Conservation (phyloP, 1,284 basidiomycete species). For the Pascua sp. region DNA sequence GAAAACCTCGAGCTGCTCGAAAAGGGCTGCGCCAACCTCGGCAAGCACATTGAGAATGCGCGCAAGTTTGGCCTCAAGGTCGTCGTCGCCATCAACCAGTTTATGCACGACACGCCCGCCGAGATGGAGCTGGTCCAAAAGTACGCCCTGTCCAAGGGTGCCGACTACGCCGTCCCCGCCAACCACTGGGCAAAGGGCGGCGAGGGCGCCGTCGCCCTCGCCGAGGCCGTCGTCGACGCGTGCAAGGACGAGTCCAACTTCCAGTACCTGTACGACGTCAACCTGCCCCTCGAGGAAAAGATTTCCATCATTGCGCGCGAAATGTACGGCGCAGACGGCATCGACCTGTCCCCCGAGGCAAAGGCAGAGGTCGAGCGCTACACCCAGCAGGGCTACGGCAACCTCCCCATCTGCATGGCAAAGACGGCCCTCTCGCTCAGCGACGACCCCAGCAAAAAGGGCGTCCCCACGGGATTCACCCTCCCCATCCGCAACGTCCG, state of each 20-base stretch:
- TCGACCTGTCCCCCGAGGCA: slow-evolving; percentile 78
- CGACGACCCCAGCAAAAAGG: slow-evolving; percentile 87
- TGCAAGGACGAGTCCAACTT: slow-evolving; percentile 81
- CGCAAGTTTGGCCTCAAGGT: slow-evolving; percentile 97
- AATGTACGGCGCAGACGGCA: slow-evolving; percentile 88
- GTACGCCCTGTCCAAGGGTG: slow-evolving; percentile 77
- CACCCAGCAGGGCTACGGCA: slow-evolving; percentile 64
- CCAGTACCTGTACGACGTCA: slow-evolving; percentile 84
- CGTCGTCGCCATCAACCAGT: slow-evolving; percentile 92
- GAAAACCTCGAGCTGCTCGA: slow-evolving; percentile 88
- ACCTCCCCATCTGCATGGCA: slow-evolving; percentile 82
- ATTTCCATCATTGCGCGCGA: slow-evolving; percentile 80
- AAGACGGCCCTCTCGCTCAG: slow-evolving; percentile 98
- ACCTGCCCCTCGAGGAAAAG: slow-evolving; percentile 80
- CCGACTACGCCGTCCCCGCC: slow-evolving; percentile 90
- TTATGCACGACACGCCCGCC: slow-evolving; percentile 86
- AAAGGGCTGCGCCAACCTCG: slow-evolving; percentile 89
- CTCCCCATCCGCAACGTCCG: slow-evolving; percentile 87
- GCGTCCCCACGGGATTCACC: slow-evolving; percentile 84
- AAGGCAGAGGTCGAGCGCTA: slow-evolving; percentile 85
- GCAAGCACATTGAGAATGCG: slow-evolving; percentile 91
- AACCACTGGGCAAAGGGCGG: slow-evolving; percentile 97
- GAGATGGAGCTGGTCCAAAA: slow-evolving; percentile 83
- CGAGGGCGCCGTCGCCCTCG: slow-evolving; percentile 77
- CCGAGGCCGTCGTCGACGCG: slow-evolving; percentile 76